A percentile compares a stretch with the other conserved stretches of the same genome.
Evolutionary conservation across 129 eudicot genomes (phyloP).

Genomic region (Oenanthe sinensis): DNA sequence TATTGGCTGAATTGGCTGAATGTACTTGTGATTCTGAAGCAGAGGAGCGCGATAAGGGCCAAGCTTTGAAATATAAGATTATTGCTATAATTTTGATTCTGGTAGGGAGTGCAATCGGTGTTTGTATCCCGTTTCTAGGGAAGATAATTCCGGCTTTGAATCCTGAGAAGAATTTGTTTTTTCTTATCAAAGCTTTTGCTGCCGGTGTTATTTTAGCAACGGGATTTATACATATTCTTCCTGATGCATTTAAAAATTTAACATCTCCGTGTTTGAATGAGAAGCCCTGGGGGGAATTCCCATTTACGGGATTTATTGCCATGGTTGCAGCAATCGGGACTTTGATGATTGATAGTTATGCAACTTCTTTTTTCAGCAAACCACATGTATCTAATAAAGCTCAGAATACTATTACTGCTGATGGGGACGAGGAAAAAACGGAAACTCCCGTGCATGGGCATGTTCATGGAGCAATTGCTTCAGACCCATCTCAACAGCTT

Average conservation of each 20-base stretch:
- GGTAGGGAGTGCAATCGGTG: constrained; percentile 33
- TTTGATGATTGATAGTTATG: constrained; percentile 23
- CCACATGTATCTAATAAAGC: neutral
- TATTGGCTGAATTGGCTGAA: constrained; percentile 20
- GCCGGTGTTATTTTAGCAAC: constrained; percentile 51
- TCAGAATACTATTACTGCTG: neutral
- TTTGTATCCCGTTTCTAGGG: constrained; percentile 31
- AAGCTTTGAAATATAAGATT: constrained; percentile 17
- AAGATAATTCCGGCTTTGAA: constrained; percentile 14
- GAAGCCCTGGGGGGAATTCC: constrained; percentile 36
- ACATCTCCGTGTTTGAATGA: constrained; percentile 32
- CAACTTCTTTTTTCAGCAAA: neutral
- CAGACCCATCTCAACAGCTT: neutral
- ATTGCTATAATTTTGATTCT: constrained; percentile 35
- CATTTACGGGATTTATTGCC: constrained; percentile 31
- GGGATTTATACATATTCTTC: constrained; percentile 53
- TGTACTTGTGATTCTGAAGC: constrained; percentile 21
- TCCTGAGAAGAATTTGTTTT: constrained; percentile 30
- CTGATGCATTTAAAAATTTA: constrained; percentile 40
- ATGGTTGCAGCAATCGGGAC: constrained; percentile 37
- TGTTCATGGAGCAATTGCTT: neutral
- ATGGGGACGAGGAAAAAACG: neutral
- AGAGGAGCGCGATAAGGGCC: neutral
- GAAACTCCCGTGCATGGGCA: neutral
- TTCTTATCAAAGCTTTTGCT: constrained; percentile 35